phyloP scores from a whole-genome alignment of 495 filamentous ascomycete genomes.

The Pseudevernia furfuracea region DNA sequence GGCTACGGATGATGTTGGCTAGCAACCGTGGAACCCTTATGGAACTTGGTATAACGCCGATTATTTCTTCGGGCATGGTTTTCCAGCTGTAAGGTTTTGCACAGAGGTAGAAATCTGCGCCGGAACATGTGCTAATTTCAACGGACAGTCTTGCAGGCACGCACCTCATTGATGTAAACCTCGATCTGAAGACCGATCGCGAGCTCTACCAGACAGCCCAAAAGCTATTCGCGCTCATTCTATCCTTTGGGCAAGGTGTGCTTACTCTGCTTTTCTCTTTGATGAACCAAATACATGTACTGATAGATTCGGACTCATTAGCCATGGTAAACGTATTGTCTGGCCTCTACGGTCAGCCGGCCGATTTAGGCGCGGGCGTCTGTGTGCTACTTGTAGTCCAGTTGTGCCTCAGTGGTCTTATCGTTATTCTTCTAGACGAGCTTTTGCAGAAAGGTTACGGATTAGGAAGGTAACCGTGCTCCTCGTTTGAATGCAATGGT shows the following conservation, averaged over 20 bases:
- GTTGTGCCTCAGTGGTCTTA: constrained; percentile 90
- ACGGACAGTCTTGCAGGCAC: constrained; percentile 84
- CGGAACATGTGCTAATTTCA: constrained; percentile 25
- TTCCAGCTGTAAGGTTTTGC: constrained; percentile 60
- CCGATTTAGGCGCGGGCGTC: constrained; percentile 93
- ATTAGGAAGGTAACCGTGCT: constrained; percentile 55
- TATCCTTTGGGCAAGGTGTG: constrained; percentile 95
- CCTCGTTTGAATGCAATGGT: neutral
- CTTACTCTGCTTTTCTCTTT: no score
- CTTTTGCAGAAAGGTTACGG: constrained; percentile 99
- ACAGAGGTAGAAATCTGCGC: neutral
- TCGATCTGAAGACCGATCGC: constrained; percentile 98
- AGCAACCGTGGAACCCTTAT: constrained; percentile 98
- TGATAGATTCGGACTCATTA: no score
- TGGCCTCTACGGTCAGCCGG: constrained; percentile 93
- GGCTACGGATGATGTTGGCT: constrained; percentile 99
- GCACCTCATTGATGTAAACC: constrained; percentile 99
- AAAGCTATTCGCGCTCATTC: constrained; percentile 97
- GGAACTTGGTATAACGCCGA: constrained; percentile 98
- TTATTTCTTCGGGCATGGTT: constrained; percentile 99
- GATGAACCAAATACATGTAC: no score
- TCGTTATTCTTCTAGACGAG: constrained; percentile 98
- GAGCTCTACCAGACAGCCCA: constrained; percentile 99
- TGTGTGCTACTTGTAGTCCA: constrained; percentile 96
- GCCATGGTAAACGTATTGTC: constrained; percentile 87